These are phyloP conservation scores for Boechera stricta DNA, from an alignment of 345 rosid species.

Conservation along the genomic window DNA sequence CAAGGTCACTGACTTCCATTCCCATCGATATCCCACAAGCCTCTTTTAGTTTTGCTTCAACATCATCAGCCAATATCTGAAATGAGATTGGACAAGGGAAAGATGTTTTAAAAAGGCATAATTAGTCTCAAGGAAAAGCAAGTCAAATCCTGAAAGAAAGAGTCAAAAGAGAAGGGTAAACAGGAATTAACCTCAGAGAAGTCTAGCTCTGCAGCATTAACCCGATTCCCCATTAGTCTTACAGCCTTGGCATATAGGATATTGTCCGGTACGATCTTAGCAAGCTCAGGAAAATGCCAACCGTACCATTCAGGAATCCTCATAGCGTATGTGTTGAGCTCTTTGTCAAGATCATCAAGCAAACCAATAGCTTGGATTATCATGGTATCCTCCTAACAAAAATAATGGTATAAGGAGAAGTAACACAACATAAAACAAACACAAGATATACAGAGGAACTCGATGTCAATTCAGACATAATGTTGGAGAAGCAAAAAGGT, in stretches of 20 bases:
- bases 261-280: slow-evolving; percentile 82
- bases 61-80: slow-evolving; percentile 71
- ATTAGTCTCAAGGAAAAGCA: neutral
- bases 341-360: slow-evolving; percentile 96
- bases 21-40: slow-evolving; percentile 94
- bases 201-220: slow-evolving; percentile 82
- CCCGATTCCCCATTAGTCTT: slow-evolving; percentile 81
- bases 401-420: slow-evolving; percentile 5
- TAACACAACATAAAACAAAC: neutral
- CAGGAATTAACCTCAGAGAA: slow-evolving; percentile 69
- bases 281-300: slow-evolving; percentile 99
- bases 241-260: slow-evolving; percentile 83
- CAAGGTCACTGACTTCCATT: slow-evolving; percentile 84
- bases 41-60: slow-evolving; percentile 79
- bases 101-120: neutral
- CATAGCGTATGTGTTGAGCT: slow-evolving; percentile 92
- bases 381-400: slow-evolving; percentile 88
- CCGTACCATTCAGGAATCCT: slow-evolving; percentile 94
- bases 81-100: neutral
- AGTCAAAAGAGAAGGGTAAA: neutral
- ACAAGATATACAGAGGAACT: neutral
- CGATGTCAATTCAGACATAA: neutral
- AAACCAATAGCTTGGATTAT: slow-evolving; percentile 94
- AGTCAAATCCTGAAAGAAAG: neutral
- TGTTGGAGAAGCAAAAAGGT: neutral